Evolutionary conservation across 495 filamentous ascomycete species (phyloP), one percentile per base, ranked within the genome.

Genomic region (Daldinia concentrica): DNA sequence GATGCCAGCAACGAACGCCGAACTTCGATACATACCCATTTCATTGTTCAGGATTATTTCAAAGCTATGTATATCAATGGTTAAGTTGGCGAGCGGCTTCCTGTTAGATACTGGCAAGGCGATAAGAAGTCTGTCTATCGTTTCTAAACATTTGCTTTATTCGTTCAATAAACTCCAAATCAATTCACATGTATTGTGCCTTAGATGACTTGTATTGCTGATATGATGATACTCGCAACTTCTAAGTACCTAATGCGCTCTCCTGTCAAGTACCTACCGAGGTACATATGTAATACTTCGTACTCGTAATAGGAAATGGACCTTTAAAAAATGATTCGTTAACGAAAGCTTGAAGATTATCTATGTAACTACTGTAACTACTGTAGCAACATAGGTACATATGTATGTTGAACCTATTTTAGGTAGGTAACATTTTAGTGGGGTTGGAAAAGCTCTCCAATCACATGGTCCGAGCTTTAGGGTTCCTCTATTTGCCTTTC

Each of bases 71-170:
- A 71, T 72, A 68, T 71, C 66, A 62, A 58, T 66, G 58, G 52
- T 60, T 34, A n/a, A 60, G 59, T 68, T 68, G 69, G 71, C 61
- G 50, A 69, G 34, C 62, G 60, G 65, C 43, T n/a, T 37, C 50
- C 58, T 51, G 54, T 69, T 73, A 66, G 71, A 73, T 65, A 73
- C 50, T 69, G 50, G 71, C 58, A 69, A 73, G 71, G 71, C 62
- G 58, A 69, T 58, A 63, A 22, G 26, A 48, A 69, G 66, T 69
- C 66, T 63, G 68, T 67, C 72, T 64, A 74, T 74, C 72, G 50
- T 64, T 74, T 71, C 36, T 30, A 67, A 48, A 56, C 29, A 19
- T 71, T 64, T 64, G 26, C 56, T 71, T 74, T 60, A 62, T 71
- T 32, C n/a, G 14, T 48, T 56, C 32, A 37, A 64, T 34, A 52